Base-by-base conservation (phyloP, 1,284 basidiomycete species). In the Boletus austroedulis region DNA sequence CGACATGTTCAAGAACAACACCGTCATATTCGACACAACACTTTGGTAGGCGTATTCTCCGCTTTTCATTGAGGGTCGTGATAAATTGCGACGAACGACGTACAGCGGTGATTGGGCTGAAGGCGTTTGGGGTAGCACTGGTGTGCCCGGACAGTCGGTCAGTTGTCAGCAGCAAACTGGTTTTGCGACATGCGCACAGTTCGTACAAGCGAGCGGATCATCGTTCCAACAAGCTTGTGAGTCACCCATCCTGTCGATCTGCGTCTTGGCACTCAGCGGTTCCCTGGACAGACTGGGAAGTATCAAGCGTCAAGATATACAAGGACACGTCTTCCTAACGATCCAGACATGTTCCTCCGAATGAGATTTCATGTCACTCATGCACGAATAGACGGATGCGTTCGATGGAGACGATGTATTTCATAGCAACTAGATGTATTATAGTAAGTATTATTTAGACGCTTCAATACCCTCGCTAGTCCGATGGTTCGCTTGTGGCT, bases 91-190 rank as follows among this genome's bases (percentile, higher is more conserved):
- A 44, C 45, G 14, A 34, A 55, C 55, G 53, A 29, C 55, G 24
- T 62, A n/a, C 66, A 92, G 92, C 66, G 93, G 93, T 61, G 89
- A 94, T 64, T 95, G 92, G 94, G 93, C 93, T 15, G 85, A 86
- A 51, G 79, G 78, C 45, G 87, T 84, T n/a, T 95, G 93, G 93
- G 77, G 73, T 52, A 62, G 73, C 28, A 76, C 86, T 47, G 89
- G 88, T 44, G 79, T 86, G 59, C 89, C 90, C 8, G 92, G 93
- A 51, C 90, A 94, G 75, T 83, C 82, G 7, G 80, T 86, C 70
- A 91, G 87, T 67, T 96, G 94, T 68, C 89, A 90, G n/a, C 76
- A 84, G 64, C 78, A 81, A 63, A 95, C 94, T 19, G 92, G 92
- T 48, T 86, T 85, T 72, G 75, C 84, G 36, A 89, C 87, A 11